These are phyloP conservation scores for Withania somnifera DNA, from an alignment of 305 asterid species.

Conservation along the genomic window DNA sequence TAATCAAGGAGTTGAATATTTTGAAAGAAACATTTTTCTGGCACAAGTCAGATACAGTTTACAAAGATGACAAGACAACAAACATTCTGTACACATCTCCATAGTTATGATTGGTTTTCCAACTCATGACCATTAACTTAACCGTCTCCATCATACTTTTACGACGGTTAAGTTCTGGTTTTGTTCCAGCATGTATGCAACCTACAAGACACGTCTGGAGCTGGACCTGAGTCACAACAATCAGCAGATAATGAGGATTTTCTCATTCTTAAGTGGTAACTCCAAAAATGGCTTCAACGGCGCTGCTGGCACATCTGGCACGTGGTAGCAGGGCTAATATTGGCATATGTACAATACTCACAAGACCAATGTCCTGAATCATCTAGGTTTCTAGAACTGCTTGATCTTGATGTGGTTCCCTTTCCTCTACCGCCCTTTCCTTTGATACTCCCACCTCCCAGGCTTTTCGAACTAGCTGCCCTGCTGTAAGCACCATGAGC, in stretches of 20 bases:
- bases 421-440: constrained; percentile 41
- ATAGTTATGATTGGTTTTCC: not conserved
- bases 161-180: not conserved
- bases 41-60: not conserved
- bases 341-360: constrained; percentile 66
- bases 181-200: not conserved
- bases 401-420: constrained; percentile 43
- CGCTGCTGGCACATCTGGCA: constrained; percentile 76
- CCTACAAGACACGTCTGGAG: not conserved
- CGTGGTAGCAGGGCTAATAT: constrained; percentile 28
- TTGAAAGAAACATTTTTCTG: not conserved
- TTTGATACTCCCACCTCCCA: constrained; percentile 41
- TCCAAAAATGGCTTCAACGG: constrained; percentile 23
- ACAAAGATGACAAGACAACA: not conserved
- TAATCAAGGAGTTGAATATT: not conserved
- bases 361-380: constrained; percentile 74
- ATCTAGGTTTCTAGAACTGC: constrained; percentile 45
- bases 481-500: constrained; percentile 40
- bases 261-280: not conserved
- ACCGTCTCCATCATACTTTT: not conserved
- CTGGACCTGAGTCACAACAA: not conserved
- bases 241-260: not conserved
- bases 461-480: constrained; percentile 48
- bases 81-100: not conserved
- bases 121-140: not conserved